Evolutionary conservation across 2,329 filamentous ascomycete species (phyloP).

Genomic region (Acephala macrosclerotiorum): DNA sequence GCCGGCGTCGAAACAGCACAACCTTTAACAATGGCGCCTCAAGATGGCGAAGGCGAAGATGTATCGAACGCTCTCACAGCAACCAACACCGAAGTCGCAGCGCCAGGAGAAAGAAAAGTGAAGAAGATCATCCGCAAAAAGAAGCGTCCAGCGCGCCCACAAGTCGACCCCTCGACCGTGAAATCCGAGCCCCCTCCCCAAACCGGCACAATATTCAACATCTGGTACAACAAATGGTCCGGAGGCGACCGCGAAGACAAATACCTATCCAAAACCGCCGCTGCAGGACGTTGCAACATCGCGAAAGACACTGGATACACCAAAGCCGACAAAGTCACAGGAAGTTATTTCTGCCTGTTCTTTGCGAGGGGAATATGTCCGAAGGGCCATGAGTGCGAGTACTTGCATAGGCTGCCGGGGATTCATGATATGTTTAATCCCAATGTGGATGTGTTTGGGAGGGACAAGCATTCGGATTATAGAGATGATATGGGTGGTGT

Average conservation of each 20-base stretch:
- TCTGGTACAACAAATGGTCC: conserved; percentile 99
- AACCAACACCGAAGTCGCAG: conserved; percentile 39
- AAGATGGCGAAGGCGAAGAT: conserved; percentile 26
- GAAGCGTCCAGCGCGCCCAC: conserved; percentile 85
- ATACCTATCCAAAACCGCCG: conserved; percentile 82
- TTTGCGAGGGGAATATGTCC: conserved; percentile 85
- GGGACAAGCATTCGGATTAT: conserved; percentile 93
- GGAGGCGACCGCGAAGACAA: conserved; percentile 95
- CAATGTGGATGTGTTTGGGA: conserved; percentile 93
- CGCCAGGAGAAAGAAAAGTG: conserved; percentile 60
- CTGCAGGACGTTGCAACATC: conserved; percentile 87
- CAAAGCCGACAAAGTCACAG: conserved; percentile 76
- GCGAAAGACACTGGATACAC: conserved; percentile 82
- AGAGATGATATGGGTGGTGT: conserved; percentile 98
- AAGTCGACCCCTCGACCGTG: conserved; percentile 86
- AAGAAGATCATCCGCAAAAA: conserved; percentile 95
- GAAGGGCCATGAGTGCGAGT: conserved; percentile 91
- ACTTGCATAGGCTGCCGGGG: conserved; percentile 86
- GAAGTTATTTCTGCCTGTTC: conserved; percentile 91
- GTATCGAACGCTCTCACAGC: conserved; percentile 38
- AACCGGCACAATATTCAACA: conserved; percentile 96
- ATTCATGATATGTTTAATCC: conserved; percentile 91
- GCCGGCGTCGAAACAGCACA: conserved; percentile 38
- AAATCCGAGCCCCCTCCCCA: conserved; percentile 87
- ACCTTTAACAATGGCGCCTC: conserved; percentile 32